Evolutionary conservation across 495 filamentous ascomycete species (phyloP).

Genomic region (Penicillium bialowiezense): DNA sequence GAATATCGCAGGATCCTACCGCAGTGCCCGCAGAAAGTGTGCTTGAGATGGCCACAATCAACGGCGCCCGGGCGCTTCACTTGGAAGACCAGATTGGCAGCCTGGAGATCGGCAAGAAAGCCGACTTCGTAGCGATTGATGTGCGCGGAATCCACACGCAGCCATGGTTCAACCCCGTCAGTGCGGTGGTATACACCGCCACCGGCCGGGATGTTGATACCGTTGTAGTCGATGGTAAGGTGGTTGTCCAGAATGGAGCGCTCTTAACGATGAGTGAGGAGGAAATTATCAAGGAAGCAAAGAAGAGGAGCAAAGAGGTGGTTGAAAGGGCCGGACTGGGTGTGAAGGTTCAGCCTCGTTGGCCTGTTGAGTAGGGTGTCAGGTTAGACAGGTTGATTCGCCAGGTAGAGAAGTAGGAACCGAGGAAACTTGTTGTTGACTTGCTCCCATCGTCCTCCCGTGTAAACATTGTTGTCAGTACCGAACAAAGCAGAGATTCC

Average conservation of each 20-base stretch:
- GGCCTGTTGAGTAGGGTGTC: slow-evolving; percentile 28
- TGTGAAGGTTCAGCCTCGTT: slow-evolving; percentile 35
- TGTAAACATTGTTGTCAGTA: too few species aligned
- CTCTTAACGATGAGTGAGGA: slow-evolving; percentile 32
- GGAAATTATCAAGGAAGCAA: slow-evolving; percentile 33
- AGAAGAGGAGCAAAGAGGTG: slow-evolving; percentile 37
- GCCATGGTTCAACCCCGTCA: slow-evolving; percentile 41
- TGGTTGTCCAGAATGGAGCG: slow-evolving; percentile 37
- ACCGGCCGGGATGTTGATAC: slow-evolving; percentile 48
- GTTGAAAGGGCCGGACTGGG: slow-evolving; percentile 39
- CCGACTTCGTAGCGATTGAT: slow-evolving; percentile 51
- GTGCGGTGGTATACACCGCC: slow-evolving; percentile 46
- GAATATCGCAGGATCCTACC: slow-evolving; percentile 42
- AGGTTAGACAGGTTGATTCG: background rate
- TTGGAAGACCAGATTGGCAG: slow-evolving; percentile 44
- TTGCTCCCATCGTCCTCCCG: too few species aligned
- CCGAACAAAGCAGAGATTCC: too few species aligned
- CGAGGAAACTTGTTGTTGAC: too few species aligned
- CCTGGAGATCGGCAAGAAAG: slow-evolving; percentile 53
- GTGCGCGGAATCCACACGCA: slow-evolving; percentile 31
- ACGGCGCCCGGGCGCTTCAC: slow-evolving; percentile 50
- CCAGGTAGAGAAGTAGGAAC: too few species aligned
- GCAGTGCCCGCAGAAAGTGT: slow-evolving; percentile 45
- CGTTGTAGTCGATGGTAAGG: slow-evolving; percentile 46
- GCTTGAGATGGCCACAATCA: slow-evolving; percentile 54